Evolutionary conservation across 2,329 filamentous ascomycete species (phyloP), one percentile per base, ranked within the genome.

Genomic region (Acrodontium crateriforme): DNA sequence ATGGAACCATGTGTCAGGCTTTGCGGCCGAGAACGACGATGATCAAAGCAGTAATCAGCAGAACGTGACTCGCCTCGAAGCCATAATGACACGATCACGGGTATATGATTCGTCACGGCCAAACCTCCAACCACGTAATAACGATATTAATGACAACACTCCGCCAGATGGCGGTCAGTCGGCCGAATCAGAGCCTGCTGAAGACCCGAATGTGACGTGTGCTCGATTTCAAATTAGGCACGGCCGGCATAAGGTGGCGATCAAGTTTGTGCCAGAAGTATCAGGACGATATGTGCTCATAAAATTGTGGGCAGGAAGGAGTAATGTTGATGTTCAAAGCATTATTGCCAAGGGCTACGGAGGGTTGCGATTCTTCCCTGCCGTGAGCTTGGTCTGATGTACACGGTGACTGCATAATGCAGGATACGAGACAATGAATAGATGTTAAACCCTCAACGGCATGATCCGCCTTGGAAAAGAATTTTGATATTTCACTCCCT

Each of bases 311-410:
- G 84, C 76, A 44, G 68, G 72, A 15, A 71, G 75, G 25, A 64
- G 69, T 3, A 92, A 91, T 45, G 91, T 94, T 38, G 84, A 93
- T 48, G 83, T 95, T 20, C 79, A 93, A 52, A 82, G 77, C 24
- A 75, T 94, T 14, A 69, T 84, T 32, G 79, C 76, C 2, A 76
- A 79, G 45, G 87, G 87, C 0, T 94, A 76, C 54, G 80, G 82
- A 0, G 87, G 87, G 4, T 79, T 81, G 7, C 70, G 85, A 34
- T 93, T 76, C 53, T 89, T 91, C 46, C 44, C 45, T 3, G 42
- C 46, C n/a, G n/a, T n/a, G n/a, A n/a, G n/a, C n/a, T n/a, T n/a
- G n/a, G 5, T 24, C 43, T 15, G 37, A 46, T n/a, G n/a, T n/a
- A n/a, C n/a, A n/a, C n/a, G n/a, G n/a, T n/a, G n/a, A n/a, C n/a